These are phyloP conservation scores for Fragilaria crotonensis DNA, from an alignment of 108 stramenopile genomes.

Conservation along the genomic window DNA sequence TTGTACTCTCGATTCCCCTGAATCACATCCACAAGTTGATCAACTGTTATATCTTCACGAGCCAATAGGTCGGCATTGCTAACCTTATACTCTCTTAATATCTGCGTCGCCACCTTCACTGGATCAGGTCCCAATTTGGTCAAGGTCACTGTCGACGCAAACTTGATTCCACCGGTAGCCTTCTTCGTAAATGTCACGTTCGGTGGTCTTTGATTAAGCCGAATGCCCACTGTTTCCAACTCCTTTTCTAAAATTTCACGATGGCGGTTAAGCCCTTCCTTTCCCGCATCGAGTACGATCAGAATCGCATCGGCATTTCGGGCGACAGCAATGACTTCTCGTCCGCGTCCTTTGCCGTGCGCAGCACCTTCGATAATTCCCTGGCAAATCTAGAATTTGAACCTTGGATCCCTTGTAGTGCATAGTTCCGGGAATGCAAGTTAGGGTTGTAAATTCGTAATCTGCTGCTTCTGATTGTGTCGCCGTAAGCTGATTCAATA, in stretches of 20 bases:
- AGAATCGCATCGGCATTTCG: slow-evolving; percentile 96
- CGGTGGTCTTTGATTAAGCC: slow-evolving; percentile 95
- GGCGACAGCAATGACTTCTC: slow-evolving; percentile 93
- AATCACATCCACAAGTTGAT: slow-evolving; percentile 94
- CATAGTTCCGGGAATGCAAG: slow-evolving; percentile 98
- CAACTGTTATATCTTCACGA: slow-evolving; percentile 89
- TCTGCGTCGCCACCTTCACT: slow-evolving; percentile 70
- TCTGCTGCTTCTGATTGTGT: slow-evolving; percentile 91
- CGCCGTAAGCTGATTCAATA: slow-evolving; percentile 93
- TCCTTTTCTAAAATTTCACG: slow-evolving; percentile 97
- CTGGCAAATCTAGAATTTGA: slow-evolving; percentile 98
- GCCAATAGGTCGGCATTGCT: slow-evolving; percentile 87
- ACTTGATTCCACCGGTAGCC: slow-evolving; percentile 92
- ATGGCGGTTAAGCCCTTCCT: slow-evolving; percentile 85
- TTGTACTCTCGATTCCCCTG: slow-evolving; percentile 87
- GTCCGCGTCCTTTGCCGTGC: slow-evolving; percentile 95
- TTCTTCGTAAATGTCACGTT: slow-evolving; percentile 89
- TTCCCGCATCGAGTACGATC: slow-evolving; percentile 89
- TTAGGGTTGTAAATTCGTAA: slow-evolving; percentile 98
- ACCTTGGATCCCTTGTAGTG: slow-evolving; percentile 97
- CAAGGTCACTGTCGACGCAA: slow-evolving; percentile 87
- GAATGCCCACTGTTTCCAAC: slow-evolving; percentile 94
- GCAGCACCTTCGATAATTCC: slow-evolving; percentile 99
- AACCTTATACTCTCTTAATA: slow-evolving; percentile 90
- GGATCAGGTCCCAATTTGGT: slow-evolving; percentile 92